Conservation (phyloP, 768 basidiomycete species). For the Trametes sanguinea region DNA sequence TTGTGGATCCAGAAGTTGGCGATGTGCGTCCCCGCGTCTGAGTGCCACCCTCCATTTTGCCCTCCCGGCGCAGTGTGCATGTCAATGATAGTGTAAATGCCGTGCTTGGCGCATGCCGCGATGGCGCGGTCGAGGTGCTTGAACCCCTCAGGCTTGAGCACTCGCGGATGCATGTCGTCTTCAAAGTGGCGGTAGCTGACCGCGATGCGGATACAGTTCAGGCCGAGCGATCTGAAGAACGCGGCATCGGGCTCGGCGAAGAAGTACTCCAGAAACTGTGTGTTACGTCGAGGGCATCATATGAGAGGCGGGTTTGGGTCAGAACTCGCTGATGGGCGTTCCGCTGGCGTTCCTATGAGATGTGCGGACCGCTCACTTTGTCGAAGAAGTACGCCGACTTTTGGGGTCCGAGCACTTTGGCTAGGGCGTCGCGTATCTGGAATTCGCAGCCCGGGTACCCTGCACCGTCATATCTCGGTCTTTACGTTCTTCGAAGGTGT, state of each 20-base stretch:
- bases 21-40: conserved; percentile 68
- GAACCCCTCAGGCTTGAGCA: conserved; percentile 73
- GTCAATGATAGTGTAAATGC: conserved; percentile 81
- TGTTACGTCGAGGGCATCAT: too few relatives aligned
- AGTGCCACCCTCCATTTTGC: conserved; percentile 80
- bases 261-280: conserved; percentile 81
- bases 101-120: conserved; percentile 69
- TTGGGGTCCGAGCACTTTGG: conserved; percentile 59
- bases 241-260: conserved; percentile 75
- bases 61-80: conserved; percentile 75
- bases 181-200: conserved; percentile 80
- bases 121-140: conserved; percentile 85
- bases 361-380: conserved; percentile 49
- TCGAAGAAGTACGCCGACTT: conserved; percentile 82
- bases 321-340: background rate
- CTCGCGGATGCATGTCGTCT: conserved; percentile 79
- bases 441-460: conserved; percentile 83
- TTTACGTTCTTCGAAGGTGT: background rate
- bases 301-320: background rate
- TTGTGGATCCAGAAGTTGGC: conserved; percentile 81
- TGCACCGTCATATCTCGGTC: conserved; percentile 23
- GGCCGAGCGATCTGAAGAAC: conserved; percentile 76
- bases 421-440: conserved; percentile 70
- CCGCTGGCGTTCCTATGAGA: conserved; percentile 1
- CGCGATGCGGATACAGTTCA: conserved; percentile 79